Evolutionary conservation across 345 rosid species (phyloP), one percentile per base, ranked within the genome.

Genomic region (Viola odorata): DNA sequence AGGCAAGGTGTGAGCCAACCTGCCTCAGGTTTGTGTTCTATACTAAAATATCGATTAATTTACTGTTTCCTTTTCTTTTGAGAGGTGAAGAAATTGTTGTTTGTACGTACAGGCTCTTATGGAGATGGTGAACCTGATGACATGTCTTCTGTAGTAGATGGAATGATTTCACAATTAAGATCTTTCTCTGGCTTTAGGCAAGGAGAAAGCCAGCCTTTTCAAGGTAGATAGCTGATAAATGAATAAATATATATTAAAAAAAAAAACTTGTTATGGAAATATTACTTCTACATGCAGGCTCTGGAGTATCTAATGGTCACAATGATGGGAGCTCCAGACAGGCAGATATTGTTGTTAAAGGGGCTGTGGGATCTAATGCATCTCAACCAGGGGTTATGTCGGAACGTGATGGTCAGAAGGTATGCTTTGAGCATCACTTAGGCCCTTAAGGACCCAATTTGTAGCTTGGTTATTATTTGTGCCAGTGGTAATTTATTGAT

Each of bases 151-250:
- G 32, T 70, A 53, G 49, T 77, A 44, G 58, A 76, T 11, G 84
- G 79, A 78, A 41, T 82, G 44, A 78, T 75, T 73, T 76, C 86
- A 23, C 75, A 62, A 57, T n/a, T 86, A 37, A 75, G 87, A 69
- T 73, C 72, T 50, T 11, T 77, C 23, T 77, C 66, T 53, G 70
- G 68, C 58, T 76, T 73, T 71, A 67, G 71, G 65, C 83, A 72
- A 61, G 87, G 80, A 68, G 78, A 73, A 69, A 77, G 44, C 73
- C 84, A 57, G 77, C 58, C 41, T 56, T 72, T 75, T 36, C 52
- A 83, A 41, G 89, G 96, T 86, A 72, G 64, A 50, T 72, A 53
- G 48, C 47, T 57, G 38, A 16, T 55, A 50, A 3, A 39, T 40
- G 45, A 5, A 11, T 41, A 56, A 40, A 4, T 23, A 23, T 23